Percentiles rank a stretch among this genome's conserved stretches.
These are phyloP conservation scores for Botryotinia narcissicola DNA, from an alignment of 2,329 filamentous ascomycete species.

Conservation along the genomic window DNA sequence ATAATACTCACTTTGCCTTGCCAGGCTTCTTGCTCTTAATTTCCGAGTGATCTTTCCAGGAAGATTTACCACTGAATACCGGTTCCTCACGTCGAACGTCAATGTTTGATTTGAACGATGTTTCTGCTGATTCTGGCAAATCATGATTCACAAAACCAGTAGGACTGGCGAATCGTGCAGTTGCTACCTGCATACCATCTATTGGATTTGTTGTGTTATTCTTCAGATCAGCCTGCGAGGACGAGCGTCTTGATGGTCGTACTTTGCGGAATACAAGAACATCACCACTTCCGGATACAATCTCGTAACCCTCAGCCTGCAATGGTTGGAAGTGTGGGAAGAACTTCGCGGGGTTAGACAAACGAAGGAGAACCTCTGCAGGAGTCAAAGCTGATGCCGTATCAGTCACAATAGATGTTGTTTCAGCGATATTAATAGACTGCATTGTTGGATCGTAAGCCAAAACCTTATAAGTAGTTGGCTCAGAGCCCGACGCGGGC, in stretches of 20 bases:
- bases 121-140: constrained; percentile 39
- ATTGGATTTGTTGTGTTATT: constrained; percentile 51
- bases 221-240: constrained; percentile 23
- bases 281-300: constrained; percentile 61
- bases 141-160: constrained; percentile 66
- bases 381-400: constrained; percentile 53
- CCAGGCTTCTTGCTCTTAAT: constrained; percentile 41
- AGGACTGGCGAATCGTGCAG: constrained; percentile 60
- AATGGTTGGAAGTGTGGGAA: constrained; percentile 60
- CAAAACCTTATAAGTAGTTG: constrained; percentile 59
- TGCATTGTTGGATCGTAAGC: constrained; percentile 62
- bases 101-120: constrained; percentile 46
- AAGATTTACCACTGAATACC: constrained; percentile 46
- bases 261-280: constrained; percentile 66
- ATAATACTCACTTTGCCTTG: constrained; percentile 46
- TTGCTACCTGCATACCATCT: constrained; percentile 45
- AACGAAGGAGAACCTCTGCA: constrained; percentile 56
- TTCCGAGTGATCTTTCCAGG: constrained; percentile 33
- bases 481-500: constrained; percentile 20
- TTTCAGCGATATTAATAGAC: constrained; percentile 57
- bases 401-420: constrained; percentile 53
- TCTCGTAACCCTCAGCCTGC: constrained; percentile 62
- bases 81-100: constrained; percentile 48
- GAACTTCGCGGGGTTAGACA: constrained; percentile 64
- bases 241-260: constrained; percentile 37